Percentiles rank a stretch among this genome's conserved stretches.
These are phyloP conservation scores for Chenopodium formosanum DNA, from an alignment of 148 eudicot species.

Conservation along the genomic window DNA sequence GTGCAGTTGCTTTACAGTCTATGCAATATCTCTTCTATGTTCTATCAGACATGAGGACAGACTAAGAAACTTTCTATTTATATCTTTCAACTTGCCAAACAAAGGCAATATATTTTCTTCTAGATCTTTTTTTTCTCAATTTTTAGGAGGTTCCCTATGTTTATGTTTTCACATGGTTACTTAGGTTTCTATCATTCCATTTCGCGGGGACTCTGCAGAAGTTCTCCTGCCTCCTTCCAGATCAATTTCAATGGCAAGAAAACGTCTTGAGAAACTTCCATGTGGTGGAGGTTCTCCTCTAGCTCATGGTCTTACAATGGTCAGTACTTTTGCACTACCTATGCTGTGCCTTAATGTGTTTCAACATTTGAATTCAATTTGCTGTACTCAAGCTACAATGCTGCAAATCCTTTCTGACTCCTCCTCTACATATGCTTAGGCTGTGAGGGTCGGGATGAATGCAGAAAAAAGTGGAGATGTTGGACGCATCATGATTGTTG, in stretches of 20 bases:
- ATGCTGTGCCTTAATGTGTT: slow-evolving; percentile 8
- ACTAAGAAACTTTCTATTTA: not conserved
- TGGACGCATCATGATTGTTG: slow-evolving; percentile 94
- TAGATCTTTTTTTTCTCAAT: not conserved
- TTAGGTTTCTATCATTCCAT: slow-evolving; percentile 91
- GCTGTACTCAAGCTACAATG: not conserved
- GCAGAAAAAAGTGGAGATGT: slow-evolving; percentile 99
- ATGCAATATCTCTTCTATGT: not conserved
- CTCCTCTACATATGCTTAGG: slow-evolving; percentile 40
- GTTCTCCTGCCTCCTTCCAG: slow-evolving; percentile 95
- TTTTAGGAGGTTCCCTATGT: not conserved
- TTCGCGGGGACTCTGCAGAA: slow-evolving; percentile 95
- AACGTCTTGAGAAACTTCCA: slow-evolving; percentile 97
- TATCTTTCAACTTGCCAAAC: not conserved
- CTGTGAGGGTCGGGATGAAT: slow-evolving; percentile 91
- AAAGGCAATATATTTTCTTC: not conserved
- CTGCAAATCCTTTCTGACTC: slow-evolving; percentile 3
- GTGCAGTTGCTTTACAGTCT: not conserved
- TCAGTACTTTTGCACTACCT: slow-evolving; percentile 28
- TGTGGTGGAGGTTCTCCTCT: slow-evolving; percentile 99
- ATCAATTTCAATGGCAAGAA: slow-evolving; percentile 97
- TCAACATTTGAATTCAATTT: slow-evolving; percentile 1
- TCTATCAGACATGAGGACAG: not conserved
- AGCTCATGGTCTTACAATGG: slow-evolving; percentile 99
- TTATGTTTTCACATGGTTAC: slow-evolving; percentile 1